Conservation (phyloP, 495 filamentous ascomycete species). For the Hypoxylon trugodes region DNA sequence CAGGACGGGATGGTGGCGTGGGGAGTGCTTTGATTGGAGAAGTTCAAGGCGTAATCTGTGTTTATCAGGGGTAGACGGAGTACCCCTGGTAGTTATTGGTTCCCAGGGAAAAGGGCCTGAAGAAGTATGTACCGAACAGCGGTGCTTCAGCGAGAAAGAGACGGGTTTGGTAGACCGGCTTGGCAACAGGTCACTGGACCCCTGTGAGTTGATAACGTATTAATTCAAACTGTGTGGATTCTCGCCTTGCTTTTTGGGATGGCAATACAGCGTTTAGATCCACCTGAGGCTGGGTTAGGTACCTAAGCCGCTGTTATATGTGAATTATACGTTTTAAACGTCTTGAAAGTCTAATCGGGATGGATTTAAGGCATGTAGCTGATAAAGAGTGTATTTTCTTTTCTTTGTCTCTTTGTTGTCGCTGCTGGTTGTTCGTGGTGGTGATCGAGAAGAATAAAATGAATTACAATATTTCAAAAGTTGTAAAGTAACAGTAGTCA, state of each 20-base stretch:
- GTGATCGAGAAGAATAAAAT: background rate
- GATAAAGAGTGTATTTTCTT: slow-evolving; percentile 2
- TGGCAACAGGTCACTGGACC: slow-evolving; percentile 29
- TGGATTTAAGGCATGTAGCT: no score
- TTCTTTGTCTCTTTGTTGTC: slow-evolving; percentile 12
- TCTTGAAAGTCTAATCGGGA: background rate
- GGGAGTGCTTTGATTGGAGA: slow-evolving; percentile 28
- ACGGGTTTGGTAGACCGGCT: slow-evolving; percentile 16
- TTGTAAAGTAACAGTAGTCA: background rate
- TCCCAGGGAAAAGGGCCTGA: slow-evolving; percentile 10
- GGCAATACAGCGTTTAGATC: slow-evolving; percentile 23
- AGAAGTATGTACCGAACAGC: slow-evolving; percentile 19
- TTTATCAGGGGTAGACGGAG: slow-evolving; percentile 28
- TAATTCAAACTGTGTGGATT: slow-evolving; percentile 31
- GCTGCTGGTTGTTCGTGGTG: no score
- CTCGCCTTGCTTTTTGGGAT: slow-evolving; percentile 38
- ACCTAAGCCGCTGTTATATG: background rate
- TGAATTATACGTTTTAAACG: background rate
- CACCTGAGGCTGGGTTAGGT: slow-evolving; percentile 19
- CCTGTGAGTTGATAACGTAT: slow-evolving; percentile 28
- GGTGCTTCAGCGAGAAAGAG: slow-evolving; percentile 1
- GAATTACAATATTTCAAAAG: background rate
- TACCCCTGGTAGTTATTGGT: slow-evolving; percentile 24
- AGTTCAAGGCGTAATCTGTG: slow-evolving; percentile 29
- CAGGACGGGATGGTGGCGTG: slow-evolving; percentile 27